Evolutionary conservation across 169 alveolate genomes (phyloP), one percentile per base, ranked within the genome.

Genomic region (Eimeria brunetti): DNA sequence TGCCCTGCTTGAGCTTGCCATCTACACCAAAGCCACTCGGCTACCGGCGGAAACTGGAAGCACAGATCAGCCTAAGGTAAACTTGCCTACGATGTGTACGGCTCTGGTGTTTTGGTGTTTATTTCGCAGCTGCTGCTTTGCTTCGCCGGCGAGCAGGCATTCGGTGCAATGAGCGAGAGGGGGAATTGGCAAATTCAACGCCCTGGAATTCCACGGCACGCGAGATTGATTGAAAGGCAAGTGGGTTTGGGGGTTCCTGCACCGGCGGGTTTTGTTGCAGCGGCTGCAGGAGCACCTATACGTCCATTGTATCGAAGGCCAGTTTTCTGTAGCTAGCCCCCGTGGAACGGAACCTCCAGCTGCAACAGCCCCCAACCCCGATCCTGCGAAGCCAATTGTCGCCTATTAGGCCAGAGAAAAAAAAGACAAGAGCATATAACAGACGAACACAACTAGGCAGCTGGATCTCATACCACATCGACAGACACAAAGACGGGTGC

Each of bases 1-100:
- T 30, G 97, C 95, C 94, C 98, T 98, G 44, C 99, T 99, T 51
- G 98, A 92, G 20, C 99, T 99, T 24, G 91, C 62, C 53, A 76
- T 88, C 27, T 96, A 96, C 27, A 94, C 96, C 33, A 96, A 12
- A n/a, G 96, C 96, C 36, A 89, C 94, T 41, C 1, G 46, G 46
- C 46, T 2, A 41, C 97, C 97, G 18, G 96, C 85, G 8, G 51
- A 75, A 22, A 96, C 81, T 49, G 80, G 44, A 38, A 95, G n/a
- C n/a, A 84, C 81, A 69, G 90, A 51, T 44, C 84, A 94, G 2
- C 67, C 46, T 60, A 95, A 67, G 36, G 78, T 49, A 73, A 62
- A 51, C 89, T 81, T 81, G 56, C 89, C 89, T 11, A 33, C 76
- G 51, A 49, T 58, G 7, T 62, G 75, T 27, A 64, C 41, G 24